Evolutionary conservation across 129 eudicot genomes (phyloP), one percentile per base, ranked within the genome.

Genomic region (Flaveria robusta): DNA sequence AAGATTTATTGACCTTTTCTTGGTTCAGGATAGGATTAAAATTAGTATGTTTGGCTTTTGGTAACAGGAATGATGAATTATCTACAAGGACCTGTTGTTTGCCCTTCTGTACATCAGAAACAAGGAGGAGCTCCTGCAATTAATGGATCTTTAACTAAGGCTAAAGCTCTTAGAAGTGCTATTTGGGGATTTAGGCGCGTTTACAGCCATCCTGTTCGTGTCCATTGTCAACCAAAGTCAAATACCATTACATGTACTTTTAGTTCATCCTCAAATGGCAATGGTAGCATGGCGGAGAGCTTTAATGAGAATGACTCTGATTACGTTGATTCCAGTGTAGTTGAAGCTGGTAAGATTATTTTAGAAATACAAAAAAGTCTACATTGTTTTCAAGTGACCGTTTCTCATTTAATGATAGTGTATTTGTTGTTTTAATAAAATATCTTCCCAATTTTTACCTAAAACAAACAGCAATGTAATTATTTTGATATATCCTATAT

Each of bases 1-100:
- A 4, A 26, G 19, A 27, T 26, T 24, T 60, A 5, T 26, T 13
- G 19, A 60, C 3, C 14, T 60, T 60, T 60, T 24, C 27, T 0
- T 58, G 66, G 9, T 60, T 60, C 27, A 60, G 39, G 1, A 8
- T 12, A 4, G 41, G 14, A 1, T 11, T 60, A 26, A 60, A 2
- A 60, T 64, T 64, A 16, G 7, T 62, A 64, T 16, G 70, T 64
- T 18, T 37, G 70, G 7, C 11, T 64, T 54, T 80, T 74, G 46
- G 16, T 74, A 74, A 73, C 84, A 82, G 83, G 75, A 16, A 72
- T 74, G 85, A 93, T 93, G 97, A 89, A 83, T 78, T 87, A 91
- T 76, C 79, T 94, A 31, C 98, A 94, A 87, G 96, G 98, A 75
- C 90, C 91, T 6, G 93, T 91, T 20, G 79, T 87, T 54, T 87